These are phyloP conservation scores for Trifolium fragiferum DNA, from an alignment of 306 rosid genomes.

Conservation along the genomic window DNA sequence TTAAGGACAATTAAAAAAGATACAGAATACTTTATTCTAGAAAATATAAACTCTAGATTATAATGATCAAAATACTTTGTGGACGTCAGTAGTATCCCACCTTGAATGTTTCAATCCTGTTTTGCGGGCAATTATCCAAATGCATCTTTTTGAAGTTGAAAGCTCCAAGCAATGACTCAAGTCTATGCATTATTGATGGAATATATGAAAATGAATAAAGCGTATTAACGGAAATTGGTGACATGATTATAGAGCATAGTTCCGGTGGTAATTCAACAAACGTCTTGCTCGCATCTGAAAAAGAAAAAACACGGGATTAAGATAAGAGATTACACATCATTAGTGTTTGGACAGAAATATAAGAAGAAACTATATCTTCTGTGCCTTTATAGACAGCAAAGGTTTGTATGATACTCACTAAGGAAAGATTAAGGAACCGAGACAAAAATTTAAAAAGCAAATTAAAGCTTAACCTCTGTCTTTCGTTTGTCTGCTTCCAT, in stretches of 20 bases:
- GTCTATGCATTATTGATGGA: constrained; percentile 82
- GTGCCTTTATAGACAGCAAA: constrained; percentile 2
- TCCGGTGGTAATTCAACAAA: constrained; percentile 86
- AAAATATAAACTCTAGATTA: constrained; percentile 24
- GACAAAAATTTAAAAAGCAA: constrained; percentile 19
- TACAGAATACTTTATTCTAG: constrained; percentile 3
- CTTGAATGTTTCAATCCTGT: constrained; percentile 64
- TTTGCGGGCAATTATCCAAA: constrained; percentile 61
- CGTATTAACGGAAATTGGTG: constrained; percentile 60
- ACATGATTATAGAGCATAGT: constrained; percentile 69
- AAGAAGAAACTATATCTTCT: not conserved
- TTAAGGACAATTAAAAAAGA: not conserved
- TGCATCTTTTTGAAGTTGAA: constrained; percentile 62
- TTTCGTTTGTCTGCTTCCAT: constrained; percentile 47
- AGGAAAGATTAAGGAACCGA: constrained; percentile 1
- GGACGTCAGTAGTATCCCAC: constrained; percentile 41
- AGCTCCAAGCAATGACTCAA: constrained; percentile 74
- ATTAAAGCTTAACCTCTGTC: constrained; percentile 57
- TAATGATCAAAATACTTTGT: not conserved
- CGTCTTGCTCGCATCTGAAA: constrained; percentile 58
- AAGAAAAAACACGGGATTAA: constrained; percentile 6
- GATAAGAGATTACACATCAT: constrained; percentile 1
- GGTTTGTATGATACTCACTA: constrained; percentile 8
- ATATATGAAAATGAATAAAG: constrained; percentile 68
- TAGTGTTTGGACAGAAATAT: constrained; percentile 19